phyloP scores from a whole-genome alignment of 179 eudicot genomes.

The Spergularia azorica region DNA sequence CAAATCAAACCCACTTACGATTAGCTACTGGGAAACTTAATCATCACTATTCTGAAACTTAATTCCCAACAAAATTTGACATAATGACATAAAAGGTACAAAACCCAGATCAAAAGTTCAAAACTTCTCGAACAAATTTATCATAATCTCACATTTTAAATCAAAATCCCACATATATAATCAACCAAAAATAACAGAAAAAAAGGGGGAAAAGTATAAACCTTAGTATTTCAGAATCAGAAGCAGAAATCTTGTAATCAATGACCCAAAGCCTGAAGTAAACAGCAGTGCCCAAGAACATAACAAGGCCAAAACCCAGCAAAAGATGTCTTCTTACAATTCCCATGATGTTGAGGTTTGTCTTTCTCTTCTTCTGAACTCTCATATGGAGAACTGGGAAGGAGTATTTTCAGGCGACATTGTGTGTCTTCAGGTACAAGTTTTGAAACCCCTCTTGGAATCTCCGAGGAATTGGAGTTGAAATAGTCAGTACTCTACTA shows the following conservation, averaged over 20 bases:
- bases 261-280: slow-evolving; percentile 79
- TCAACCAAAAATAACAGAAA: not conserved
- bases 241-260: slow-evolving; percentile 59
- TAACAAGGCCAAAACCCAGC: slow-evolving; percentile 44
- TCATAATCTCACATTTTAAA: not conserved
- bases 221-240: slow-evolving; percentile 67
- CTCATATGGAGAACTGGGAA: not conserved
- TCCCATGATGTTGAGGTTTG: slow-evolving; percentile 26
- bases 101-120: not conserved
- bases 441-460: too few species aligned
- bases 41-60: not conserved
- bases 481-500: too few species aligned
- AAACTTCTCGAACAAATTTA: not conserved
- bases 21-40: not conserved
- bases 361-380: slow-evolving; percentile 19
- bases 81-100: not conserved
- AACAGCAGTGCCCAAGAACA: slow-evolving; percentile 60
- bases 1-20: not conserved
- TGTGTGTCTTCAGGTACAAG: too few species aligned
- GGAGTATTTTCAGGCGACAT: too few species aligned
- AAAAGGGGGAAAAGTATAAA: slow-evolving; percentile 6
- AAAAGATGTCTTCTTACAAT: slow-evolving; percentile 35
- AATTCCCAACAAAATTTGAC: not conserved
- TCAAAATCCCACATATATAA: not conserved
- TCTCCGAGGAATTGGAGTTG: too few species aligned